Percentiles rank a stretch among this genome's conserved stretches.
Conservation (phyloP, 768 basidiomycete genomes). For the Inosperma sp. region DNA sequence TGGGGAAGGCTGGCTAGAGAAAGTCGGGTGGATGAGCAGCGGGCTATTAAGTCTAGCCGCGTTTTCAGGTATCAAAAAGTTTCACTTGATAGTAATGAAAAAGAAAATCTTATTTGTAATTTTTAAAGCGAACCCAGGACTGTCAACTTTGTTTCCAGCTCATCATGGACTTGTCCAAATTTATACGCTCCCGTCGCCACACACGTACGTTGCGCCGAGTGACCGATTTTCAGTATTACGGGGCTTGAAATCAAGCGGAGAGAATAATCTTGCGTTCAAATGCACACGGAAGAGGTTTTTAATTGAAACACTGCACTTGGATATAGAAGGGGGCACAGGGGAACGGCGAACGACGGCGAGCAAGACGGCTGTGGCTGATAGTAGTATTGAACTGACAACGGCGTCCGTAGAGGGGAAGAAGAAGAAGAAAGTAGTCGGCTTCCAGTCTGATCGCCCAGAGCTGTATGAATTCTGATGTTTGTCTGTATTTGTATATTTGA, state of each 20-base stretch:
- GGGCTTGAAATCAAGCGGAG: conserved; percentile 73
- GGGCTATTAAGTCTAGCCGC: conserved; percentile 67
- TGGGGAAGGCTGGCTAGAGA: conserved; percentile 68
- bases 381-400: conserved; percentile 15
- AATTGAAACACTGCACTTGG: conserved; percentile 88
- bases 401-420: conserved; percentile 12
- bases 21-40: conserved; percentile 77
- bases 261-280: conserved; percentile 95
- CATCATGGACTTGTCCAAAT: conserved; percentile 85
- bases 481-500: conserved; percentile 6
- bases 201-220: conserved; percentile 71
- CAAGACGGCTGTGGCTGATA: conserved; percentile 37
- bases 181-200: conserved; percentile 68
- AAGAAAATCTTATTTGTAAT: conserved; percentile 8
- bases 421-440: conserved; percentile 26
- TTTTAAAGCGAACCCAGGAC: conserved; percentile 73
- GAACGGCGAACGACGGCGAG: conserved; percentile 65
- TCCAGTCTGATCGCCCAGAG: conserved; percentile 62
- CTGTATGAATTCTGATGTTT: conserved; percentile 64
- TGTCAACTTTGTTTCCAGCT: conserved; percentile 68
- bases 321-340: conserved; percentile 78
- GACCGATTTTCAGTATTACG: conserved; percentile 81
- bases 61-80: conserved; percentile 58
- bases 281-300: conserved; percentile 83
- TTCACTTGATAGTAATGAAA: conserved; percentile 3